phyloP scores from a whole-genome alignment of 2,329 filamentous ascomycete genomes.

The Fusarium sp. region DNA sequence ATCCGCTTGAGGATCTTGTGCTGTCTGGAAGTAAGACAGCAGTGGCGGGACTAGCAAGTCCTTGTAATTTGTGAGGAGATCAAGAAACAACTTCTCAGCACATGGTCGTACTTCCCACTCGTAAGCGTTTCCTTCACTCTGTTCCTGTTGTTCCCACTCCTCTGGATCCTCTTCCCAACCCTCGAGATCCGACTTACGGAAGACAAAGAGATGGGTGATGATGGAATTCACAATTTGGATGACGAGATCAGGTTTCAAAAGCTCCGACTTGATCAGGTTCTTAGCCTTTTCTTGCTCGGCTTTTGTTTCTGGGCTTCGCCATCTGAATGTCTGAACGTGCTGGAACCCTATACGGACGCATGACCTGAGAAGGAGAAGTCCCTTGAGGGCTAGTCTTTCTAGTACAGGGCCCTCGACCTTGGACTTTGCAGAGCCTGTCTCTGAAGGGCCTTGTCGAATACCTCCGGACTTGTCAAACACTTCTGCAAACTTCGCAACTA shows the following conservation, averaged over 20 bases:
- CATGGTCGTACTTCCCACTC: slow-evolving; percentile 94
- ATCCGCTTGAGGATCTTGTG: slow-evolving; percentile 74
- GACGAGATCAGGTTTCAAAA: slow-evolving; percentile 83
- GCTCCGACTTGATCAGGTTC: slow-evolving; percentile 75
- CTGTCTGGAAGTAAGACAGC: slow-evolving; percentile 83
- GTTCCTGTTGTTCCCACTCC: slow-evolving; percentile 93
- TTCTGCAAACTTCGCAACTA: slow-evolving; percentile 82
- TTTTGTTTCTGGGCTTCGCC: slow-evolving; percentile 78
- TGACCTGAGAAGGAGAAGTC: slow-evolving; percentile 82
- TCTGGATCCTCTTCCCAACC: slow-evolving; percentile 96
- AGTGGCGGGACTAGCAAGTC: slow-evolving; percentile 82
- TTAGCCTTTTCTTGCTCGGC: slow-evolving; percentile 80
- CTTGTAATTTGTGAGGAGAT: slow-evolving; percentile 91
- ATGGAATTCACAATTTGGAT: slow-evolving; percentile 85
- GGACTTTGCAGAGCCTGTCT: slow-evolving; percentile 57
- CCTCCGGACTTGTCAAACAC: slow-evolving; percentile 74
- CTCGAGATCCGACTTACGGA: slow-evolving; percentile 85
- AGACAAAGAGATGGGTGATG: slow-evolving; percentile 89
- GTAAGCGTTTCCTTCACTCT: slow-evolving; percentile 85
- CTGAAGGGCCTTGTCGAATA: slow-evolving; percentile 60
- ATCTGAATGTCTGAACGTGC: slow-evolving; percentile 85
- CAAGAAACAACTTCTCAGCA: slow-evolving; percentile 92
- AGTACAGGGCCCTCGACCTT: slow-evolving; percentile 72
- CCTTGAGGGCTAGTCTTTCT: slow-evolving; percentile 86
- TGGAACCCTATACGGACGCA: slow-evolving; percentile 89